A percentile compares a stretch with the other conserved stretches of the same genome.
phyloP scores from a whole-genome alignment of 768 basidiomycete genomes.

The Tephrocybe sp. region DNA sequence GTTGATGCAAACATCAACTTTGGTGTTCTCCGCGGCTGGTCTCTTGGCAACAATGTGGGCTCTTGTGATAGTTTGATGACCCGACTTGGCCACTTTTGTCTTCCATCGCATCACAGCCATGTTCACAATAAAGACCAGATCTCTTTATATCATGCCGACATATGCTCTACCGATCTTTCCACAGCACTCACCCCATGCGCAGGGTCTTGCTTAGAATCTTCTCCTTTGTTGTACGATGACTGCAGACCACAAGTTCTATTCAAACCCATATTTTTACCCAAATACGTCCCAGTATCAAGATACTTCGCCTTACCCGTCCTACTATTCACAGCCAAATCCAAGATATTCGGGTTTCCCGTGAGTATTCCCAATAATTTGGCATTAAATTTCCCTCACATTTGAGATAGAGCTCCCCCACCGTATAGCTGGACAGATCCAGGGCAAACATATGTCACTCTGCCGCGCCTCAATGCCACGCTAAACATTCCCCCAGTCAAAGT shows the following conservation, averaged over 20 bases:
- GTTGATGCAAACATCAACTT: not conserved
- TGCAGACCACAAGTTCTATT: not conserved
- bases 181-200: not conserved
- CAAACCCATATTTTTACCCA: not conserved
- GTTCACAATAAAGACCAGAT: constrained; percentile 10
- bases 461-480: not conserved
- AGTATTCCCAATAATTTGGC: not conserved
- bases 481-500: too few relatives aligned
- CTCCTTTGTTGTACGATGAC: constrained; percentile 2
- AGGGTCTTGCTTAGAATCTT: too few relatives aligned
- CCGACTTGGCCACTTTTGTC: constrained; percentile 11
- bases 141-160: not conserved
- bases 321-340: not conserved
- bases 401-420: constrained; percentile 1
- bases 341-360: constrained; percentile 1
- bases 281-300: too few relatives aligned
- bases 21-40: constrained; percentile 3
- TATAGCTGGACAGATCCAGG: not conserved
- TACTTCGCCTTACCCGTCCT: constrained; percentile 1
- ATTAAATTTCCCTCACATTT: not conserved
- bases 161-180: not conserved
- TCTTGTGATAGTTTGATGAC: not conserved
- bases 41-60: not conserved
- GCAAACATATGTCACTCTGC: not conserved
- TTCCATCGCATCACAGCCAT: constrained; percentile 3